Evolutionary conservation across 495 filamentous ascomycete species (phyloP), one percentile per base, ranked within the genome.

Genomic region (Penicillium samsonianum): DNA sequence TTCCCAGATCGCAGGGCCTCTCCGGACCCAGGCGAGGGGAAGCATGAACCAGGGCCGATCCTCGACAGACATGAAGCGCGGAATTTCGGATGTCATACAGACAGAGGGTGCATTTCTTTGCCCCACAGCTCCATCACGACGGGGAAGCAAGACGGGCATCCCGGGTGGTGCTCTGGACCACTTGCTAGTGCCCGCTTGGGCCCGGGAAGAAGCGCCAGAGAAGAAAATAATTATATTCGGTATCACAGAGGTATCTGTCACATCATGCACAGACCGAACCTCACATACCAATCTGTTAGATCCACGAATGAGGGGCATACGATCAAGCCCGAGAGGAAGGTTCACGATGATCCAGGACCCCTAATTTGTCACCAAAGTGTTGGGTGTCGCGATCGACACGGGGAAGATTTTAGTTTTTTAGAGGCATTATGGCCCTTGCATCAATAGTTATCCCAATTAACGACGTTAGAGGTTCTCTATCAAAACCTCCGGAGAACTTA

Each of bases 281-380:
- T 53, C 55, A 53, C 49, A 48, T 57, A 42, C 19, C 9, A 25
- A 49, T 4, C 19, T 20, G 25, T 25, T 8, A 50, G 74, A 74
- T 74, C 61, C 14, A 51, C 74, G 66, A 75, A 74, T 75, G 60
- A 75, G 46, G 33, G 28, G 47, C 26, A 10, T 37, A 22, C 61
- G 64, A 73, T 67, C 52, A 35, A 58, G 61, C 58, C 67, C 63
- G 49, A 58, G 53, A 31, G 49, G 14, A 9, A 59, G 61, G 55
- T 63, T 57, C 57, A 41, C 14, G 45, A 50, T 35, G 57, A 71
- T 73, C 63, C 48, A 53, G 47, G 55, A 61, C 60, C 58, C 64
- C 68, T 72, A 65, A 77, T 75, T 77, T 75, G 74, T 75, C 71
- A 70, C 70, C 71, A 50, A 43, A 30, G 42, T 64, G 60, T 51